These are phyloP conservation scores for Hypomyces rosellus DNA, from an alignment of 2,329 filamentous ascomycete genomes.

Conservation along the genomic window DNA sequence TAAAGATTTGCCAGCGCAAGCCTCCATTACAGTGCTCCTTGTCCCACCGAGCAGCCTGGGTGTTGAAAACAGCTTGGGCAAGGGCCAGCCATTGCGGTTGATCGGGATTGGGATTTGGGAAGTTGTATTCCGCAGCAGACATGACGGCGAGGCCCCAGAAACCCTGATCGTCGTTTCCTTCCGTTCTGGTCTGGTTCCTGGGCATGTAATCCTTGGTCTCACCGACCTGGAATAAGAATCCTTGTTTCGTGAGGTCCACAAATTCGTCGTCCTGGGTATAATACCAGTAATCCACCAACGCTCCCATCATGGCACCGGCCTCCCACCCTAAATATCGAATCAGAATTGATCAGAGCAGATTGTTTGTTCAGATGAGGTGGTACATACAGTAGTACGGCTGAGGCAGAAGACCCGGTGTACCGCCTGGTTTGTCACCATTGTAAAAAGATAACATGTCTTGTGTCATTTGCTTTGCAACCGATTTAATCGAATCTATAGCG, in stretches of 20 bases:
- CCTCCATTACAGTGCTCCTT: constrained; percentile 63
- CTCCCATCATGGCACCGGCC: constrained; percentile 63
- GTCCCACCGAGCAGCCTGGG: constrained; percentile 70
- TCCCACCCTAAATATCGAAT: constrained; percentile 53
- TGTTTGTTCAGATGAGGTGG: not conserved
- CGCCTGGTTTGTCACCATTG: constrained; percentile 42
- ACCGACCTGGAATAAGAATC: constrained; percentile 68
- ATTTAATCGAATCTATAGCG: constrained; percentile 41
- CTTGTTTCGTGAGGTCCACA: constrained; percentile 61
- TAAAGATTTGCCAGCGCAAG: constrained; percentile 77
- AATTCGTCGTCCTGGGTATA: constrained; percentile 69
- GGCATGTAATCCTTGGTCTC: constrained; percentile 72
- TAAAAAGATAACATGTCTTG: constrained; percentile 42
- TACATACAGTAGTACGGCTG: constrained; percentile 49
- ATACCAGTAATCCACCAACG: constrained; percentile 78
- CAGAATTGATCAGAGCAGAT: not conserved
- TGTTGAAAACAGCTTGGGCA: constrained; percentile 76
- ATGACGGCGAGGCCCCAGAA: constrained; percentile 69
- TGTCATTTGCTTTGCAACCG: constrained; percentile 44
- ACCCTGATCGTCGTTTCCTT: constrained; percentile 70
- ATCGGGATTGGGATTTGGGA: constrained; percentile 49
- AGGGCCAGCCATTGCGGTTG: constrained; percentile 64
- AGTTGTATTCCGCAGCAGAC: constrained; percentile 63
- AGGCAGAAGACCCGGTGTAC: constrained; percentile 46
- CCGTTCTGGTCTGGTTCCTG: constrained; percentile 58